A percentile compares a stretch with the other conserved stretches of the same genome.
Conservation (phyloP, 306 rosid species). For the Pterocarpus santalinus region DNA sequence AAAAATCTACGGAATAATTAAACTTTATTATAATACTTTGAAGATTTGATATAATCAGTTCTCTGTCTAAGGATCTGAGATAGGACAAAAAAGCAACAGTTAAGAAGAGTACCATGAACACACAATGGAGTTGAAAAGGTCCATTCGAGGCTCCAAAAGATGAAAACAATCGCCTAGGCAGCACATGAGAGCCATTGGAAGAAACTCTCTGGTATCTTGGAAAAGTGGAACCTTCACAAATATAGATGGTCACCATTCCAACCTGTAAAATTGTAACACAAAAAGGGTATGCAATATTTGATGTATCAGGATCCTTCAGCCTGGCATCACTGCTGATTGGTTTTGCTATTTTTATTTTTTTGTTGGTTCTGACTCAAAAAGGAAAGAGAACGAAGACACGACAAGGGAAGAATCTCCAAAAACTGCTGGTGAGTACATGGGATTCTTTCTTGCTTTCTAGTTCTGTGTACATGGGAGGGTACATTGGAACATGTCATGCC, state of each 20-base stretch:
- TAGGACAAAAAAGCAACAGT: conserved; percentile 17
- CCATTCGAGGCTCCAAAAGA: conserved; percentile 46
- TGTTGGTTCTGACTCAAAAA: conserved; percentile 31
- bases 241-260: conserved; percentile 57
- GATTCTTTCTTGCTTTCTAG: background rate
- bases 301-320: conserved; percentile 31
- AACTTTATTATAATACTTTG: background rate
- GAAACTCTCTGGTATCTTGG: conserved; percentile 41
- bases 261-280: conserved; percentile 36
- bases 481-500: conserved; percentile 48
- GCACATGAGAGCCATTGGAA: conserved; percentile 48
- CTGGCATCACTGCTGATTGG: conserved; percentile 40
- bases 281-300: conserved; percentile 27
- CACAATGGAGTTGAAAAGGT: conserved; percentile 36
- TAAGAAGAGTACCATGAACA: background rate
- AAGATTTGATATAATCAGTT: conserved; percentile 16
- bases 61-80: conserved; percentile 9
- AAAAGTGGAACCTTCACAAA: conserved; percentile 48
- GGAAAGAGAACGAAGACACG: conserved; percentile 30
- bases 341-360: conserved; percentile 13
- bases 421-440: conserved; percentile 35
- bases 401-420: conserved; percentile 30
- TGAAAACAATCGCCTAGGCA: conserved; percentile 42
- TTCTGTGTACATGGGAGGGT: conserved; percentile 44
- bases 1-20: no score